Evolutionary conservation across 345 rosid genomes (phyloP), one percentile per base, ranked within the genome.

Genomic region (Bruguiera sexangula): DNA sequence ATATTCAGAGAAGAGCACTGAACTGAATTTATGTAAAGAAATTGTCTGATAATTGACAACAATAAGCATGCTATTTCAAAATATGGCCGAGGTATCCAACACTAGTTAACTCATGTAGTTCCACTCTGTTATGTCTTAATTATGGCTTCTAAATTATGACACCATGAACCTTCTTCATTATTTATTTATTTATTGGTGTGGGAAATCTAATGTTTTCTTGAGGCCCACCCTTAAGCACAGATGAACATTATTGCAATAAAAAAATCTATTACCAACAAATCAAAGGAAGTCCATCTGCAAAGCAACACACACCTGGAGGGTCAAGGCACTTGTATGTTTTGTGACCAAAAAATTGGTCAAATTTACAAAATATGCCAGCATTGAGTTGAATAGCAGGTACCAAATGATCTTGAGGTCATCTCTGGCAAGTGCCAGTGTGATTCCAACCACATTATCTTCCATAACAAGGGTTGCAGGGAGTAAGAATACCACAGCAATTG

Each of bases 261-360:
- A 54, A 4, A 11, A 8, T 3, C 26, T 3, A 5, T 8, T 8
- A n/a, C 21, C 10, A 63, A 46, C 66, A 37, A 60, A 71, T 6
- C 1, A 46, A 32, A 39, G 2, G 5, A 66, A 57, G 36, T 18
- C 13, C 34, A 48, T 58, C n/a, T 15, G 8, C 22, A 74, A 71
- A 71, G 56, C 60, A 21, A 30, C 24, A 19, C 60, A 59, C 85
- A 96, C 99, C 99, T 96, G 99, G 36, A 96, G 87, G 50, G 99
- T 96, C 54, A 92, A 77, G 70, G 99, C 98, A 48, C 99, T 92
- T 63, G 98, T 96, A 83, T 96, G 99, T 73, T 96, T 96, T 1
- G 99, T 96, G 83, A 96, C 99, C 88, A 96, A 82, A 76, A 96
- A 96, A 76, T 96, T 96, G 81, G 98, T 90, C 90, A 92, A 80